Conservation (phyloP, 192 early-diverging fungal species). For the Gamsiella multidivaricata region DNA sequence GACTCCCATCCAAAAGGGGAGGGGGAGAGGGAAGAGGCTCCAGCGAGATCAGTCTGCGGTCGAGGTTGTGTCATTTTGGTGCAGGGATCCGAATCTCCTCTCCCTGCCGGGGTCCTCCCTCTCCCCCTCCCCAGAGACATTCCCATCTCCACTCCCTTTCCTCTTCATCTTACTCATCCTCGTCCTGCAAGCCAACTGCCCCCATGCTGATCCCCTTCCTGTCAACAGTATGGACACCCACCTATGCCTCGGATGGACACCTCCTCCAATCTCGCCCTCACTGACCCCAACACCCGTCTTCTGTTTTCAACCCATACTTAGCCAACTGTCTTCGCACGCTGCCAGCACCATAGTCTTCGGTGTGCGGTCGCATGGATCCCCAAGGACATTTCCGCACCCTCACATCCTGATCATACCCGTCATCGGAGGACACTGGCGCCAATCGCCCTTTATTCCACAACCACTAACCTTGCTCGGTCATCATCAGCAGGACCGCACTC, state of each 20-base stretch:
- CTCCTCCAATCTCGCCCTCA: too few species aligned
- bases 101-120: neutral
- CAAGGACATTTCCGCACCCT: conserved; percentile 11
- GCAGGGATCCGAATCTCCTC: neutral
- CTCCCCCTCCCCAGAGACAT: neutral
- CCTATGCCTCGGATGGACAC: neutral
- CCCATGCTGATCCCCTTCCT: conserved; percentile 25
- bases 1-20: too few species aligned
- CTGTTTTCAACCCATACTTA: neutral
- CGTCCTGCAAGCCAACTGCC: neutral
- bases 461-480: neutral
- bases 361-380: conserved; percentile 28
- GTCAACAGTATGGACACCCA: conserved; percentile 3
- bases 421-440: conserved; percentile 3
- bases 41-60: neutral
- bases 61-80: neutral
- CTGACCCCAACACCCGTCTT: too few species aligned
- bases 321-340: conserved; percentile 28
- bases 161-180: neutral
- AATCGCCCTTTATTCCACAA: conserved; percentile 5
- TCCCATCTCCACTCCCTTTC: neutral
- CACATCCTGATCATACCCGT: neutral
- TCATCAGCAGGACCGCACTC: conserved; percentile 1
- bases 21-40: too few species aligned
- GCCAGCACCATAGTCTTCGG: conserved; percentile 32